These are phyloP conservation scores for Tulasnella sp. DNA, from an alignment of 768 basidiomycete genomes.

Conservation along the genomic window DNA sequence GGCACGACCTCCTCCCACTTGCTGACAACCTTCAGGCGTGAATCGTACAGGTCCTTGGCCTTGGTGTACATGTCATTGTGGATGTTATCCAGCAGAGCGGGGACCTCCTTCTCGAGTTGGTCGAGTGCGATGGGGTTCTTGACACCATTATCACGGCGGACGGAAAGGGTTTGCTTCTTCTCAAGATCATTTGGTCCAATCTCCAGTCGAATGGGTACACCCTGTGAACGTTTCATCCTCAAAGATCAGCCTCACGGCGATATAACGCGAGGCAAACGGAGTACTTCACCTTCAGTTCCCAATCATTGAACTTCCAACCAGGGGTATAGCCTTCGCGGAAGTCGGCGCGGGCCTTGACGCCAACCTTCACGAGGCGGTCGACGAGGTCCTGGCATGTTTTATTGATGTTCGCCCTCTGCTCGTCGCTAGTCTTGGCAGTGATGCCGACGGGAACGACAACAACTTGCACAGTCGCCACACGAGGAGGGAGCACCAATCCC, in stretches of 20 bases:
- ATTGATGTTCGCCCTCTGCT: slow-evolving; percentile 58
- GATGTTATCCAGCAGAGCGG: slow-evolving; percentile 69
- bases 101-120: slow-evolving; percentile 45
- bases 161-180: slow-evolving; percentile 70
- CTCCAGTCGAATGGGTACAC: slow-evolving; percentile 94
- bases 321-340: slow-evolving; percentile 93
- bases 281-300: slow-evolving; percentile 86
- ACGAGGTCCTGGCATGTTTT: slow-evolving; percentile 72
- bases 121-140: slow-evolving; percentile 49
- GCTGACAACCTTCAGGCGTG: slow-evolving; percentile 61
- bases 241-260: slow-evolving; percentile 8
- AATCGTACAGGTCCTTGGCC: slow-evolving; percentile 66
- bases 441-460: slow-evolving; percentile 91
- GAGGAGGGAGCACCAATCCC: slow-evolving; percentile 92
- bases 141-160: slow-evolving; percentile 71
- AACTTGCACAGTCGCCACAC: slow-evolving; percentile 88
- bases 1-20: slow-evolving; percentile 93
- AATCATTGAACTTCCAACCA: slow-evolving; percentile 98
- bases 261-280: neutral
- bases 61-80: slow-evolving; percentile 80
- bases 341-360: slow-evolving; percentile 81
- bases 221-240: slow-evolving; percentile 39
- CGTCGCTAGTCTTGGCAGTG: slow-evolving; percentile 62
- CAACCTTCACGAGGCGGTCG: slow-evolving; percentile 58
- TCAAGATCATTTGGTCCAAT: slow-evolving; percentile 88